Evolutionary conservation across 225 moss, liverwort and hornwort genomes (phyloP).

Genomic region (Physcomitrium patens): DNA sequence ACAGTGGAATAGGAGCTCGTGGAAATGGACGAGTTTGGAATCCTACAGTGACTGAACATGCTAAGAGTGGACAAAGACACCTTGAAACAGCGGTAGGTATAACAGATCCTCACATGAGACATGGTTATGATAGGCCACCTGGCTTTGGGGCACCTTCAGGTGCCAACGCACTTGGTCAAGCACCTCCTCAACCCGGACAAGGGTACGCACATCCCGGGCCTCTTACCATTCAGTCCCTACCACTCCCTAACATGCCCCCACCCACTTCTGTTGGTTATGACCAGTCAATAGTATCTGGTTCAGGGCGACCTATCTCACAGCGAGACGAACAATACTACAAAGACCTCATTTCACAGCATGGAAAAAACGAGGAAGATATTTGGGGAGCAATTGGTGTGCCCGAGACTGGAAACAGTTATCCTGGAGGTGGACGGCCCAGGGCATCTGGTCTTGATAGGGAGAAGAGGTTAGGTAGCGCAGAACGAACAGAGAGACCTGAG

Average conservation of each 20-base stretch:
- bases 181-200: constrained; percentile 32
- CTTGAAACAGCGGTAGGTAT: constrained; percentile 26
- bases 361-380: constrained; percentile 62
- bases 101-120: constrained; percentile 23
- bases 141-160: constrained; percentile 51
- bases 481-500: constrained; percentile 50
- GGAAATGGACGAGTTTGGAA: constrained; percentile 50
- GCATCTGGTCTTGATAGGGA: constrained; percentile 42
- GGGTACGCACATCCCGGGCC: constrained; percentile 29
- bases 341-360: constrained; percentile 89
- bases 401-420: constrained; percentile 42
- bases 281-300: constrained; percentile 43
- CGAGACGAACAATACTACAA: constrained; percentile 88
- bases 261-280: constrained; percentile 28
- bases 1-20: constrained; percentile 43
- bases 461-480: constrained; percentile 42
- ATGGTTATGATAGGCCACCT: constrained; percentile 52
- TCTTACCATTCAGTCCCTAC: constrained; percentile 23
- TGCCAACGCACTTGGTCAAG: constrained; percentile 30
- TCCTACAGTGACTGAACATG: constrained; percentile 28
- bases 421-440: constrained; percentile 40
- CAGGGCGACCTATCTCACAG: constrained; percentile 60
- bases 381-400: constrained; percentile 43
- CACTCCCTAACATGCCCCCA: constrained; percentile 35
- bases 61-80: constrained; percentile 45